phyloP scores from a whole-genome alignment of 2,329 filamentous ascomycete genomes.

The Bimuria novae-zelandiae region DNA sequence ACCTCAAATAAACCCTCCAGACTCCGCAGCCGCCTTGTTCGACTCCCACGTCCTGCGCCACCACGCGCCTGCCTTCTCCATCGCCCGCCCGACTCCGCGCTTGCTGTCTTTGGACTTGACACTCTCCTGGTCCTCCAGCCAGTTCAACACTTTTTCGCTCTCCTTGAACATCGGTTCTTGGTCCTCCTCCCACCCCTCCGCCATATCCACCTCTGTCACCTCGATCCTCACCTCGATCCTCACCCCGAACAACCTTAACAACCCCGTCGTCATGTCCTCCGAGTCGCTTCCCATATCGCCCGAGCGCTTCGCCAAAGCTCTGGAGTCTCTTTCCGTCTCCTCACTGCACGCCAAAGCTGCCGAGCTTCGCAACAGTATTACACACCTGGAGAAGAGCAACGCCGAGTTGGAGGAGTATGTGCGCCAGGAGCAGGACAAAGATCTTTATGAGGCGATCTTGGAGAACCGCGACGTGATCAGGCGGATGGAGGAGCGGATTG shows the following conservation, averaged over 20 bases:
- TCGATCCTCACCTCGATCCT: not conserved
- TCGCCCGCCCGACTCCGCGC: conserved; percentile 4
- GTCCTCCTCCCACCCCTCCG: not conserved
- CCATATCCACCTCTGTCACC: conserved; percentile 1
- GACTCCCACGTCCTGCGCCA: conserved; percentile 5
- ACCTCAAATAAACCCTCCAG: conserved; percentile 1
- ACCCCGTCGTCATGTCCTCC: conserved; percentile 60
- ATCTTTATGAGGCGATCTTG: conserved; percentile 73
- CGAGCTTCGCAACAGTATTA: conserved; percentile 75
- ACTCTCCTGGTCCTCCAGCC: conserved; percentile 9
- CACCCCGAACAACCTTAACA: conserved; percentile 2
- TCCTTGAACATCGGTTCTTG: not conserved
- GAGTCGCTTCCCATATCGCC: conserved; percentile 65
- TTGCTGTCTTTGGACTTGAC: conserved; percentile 7
- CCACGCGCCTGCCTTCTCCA: conserved; percentile 7
- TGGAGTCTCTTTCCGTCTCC: conserved; percentile 68
- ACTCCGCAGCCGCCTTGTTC: not conserved
- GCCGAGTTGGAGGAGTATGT: conserved; percentile 69
- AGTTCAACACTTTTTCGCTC: conserved; percentile 6
- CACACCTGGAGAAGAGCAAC: conserved; percentile 75
- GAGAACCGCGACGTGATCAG: conserved; percentile 73
- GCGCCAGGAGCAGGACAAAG: conserved; percentile 61
- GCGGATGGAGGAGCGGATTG: conserved; percentile 69
- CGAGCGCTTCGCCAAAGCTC: conserved; percentile 67
- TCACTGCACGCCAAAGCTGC: conserved; percentile 74